phyloP scores from a whole-genome alignment of 1,284 basidiomycete species.

The Lentinula novae-zelandiae region DNA sequence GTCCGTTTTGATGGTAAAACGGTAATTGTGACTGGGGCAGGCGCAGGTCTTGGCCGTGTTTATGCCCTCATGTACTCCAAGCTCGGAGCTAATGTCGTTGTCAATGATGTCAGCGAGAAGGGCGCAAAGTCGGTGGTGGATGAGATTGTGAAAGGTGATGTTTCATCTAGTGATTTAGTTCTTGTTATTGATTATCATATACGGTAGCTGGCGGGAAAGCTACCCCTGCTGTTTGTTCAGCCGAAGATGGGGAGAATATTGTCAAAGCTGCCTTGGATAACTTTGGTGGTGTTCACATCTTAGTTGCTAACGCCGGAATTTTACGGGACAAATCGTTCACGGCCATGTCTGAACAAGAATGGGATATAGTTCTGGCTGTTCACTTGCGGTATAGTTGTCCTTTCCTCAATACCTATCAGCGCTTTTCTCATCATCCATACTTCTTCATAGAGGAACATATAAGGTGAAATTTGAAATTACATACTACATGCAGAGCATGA shows the following conservation, averaged over 20 bases:
- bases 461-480: constrained; percentile 38
- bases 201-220: constrained; percentile 84
- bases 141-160: constrained; percentile 77
- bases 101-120: constrained; percentile 93
- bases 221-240: constrained; percentile 79
- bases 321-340: constrained; percentile 90
- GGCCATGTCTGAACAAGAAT: constrained; percentile 88
- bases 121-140: constrained; percentile 82
- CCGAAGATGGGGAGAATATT: constrained; percentile 88
- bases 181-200: constrained; percentile 4
- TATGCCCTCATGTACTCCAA: constrained; percentile 91
- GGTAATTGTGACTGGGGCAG: constrained; percentile 92
- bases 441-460: constrained; percentile 53
- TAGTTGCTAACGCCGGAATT: constrained; percentile 95
- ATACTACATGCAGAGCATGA: background rate
- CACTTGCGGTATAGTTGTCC: constrained; percentile 64
- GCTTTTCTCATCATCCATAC: constrained; percentile 4
- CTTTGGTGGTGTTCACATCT: constrained; percentile 87
- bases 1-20: constrained; percentile 90
- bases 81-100: constrained; percentile 93
- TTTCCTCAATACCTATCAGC: background rate
- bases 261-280: constrained; percentile 86
- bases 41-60: constrained; percentile 87
- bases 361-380: constrained; percentile 90
- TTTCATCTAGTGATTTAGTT: background rate